Percentiles rank a stretch among this genome's conserved stretches.
These are phyloP conservation scores for Ehretia macrophylla DNA, from an alignment of 257 asterid genomes.

Conservation along the genomic window DNA sequence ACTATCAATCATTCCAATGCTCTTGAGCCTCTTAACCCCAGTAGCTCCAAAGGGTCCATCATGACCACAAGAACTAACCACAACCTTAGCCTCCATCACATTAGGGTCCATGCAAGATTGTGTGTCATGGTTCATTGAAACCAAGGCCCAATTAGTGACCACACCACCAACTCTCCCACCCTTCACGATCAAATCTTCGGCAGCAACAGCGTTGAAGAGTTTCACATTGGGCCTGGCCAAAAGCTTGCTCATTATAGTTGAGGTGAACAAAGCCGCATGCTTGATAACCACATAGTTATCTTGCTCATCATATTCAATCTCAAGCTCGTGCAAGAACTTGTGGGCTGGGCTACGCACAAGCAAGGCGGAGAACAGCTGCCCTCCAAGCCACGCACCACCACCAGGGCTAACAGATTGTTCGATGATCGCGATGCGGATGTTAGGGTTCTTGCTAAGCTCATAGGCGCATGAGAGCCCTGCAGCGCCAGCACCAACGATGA, in stretches of 20 bases:
- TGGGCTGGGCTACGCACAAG: slow-evolving; percentile 87
- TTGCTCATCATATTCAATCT: slow-evolving; percentile 65
- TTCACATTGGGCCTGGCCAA: slow-evolving; percentile 81
- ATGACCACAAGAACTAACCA: slow-evolving; percentile 94
- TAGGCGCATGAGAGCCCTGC: slow-evolving; percentile 90
- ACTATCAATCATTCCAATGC: slow-evolving; percentile 83
- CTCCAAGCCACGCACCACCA: slow-evolving; percentile 94
- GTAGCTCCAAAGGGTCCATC: slow-evolving; percentile 97
- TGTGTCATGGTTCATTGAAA: slow-evolving; percentile 86
- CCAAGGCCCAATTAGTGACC: slow-evolving; percentile 91
- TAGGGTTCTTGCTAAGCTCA: slow-evolving; percentile 74
- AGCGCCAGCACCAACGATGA: slow-evolving; percentile 78
- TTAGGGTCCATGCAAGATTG: slow-evolving; percentile 97
- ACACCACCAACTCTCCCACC: slow-evolving; percentile 75
- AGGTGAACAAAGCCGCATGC: slow-evolving; percentile 89
- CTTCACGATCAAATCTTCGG: slow-evolving; percentile 81
- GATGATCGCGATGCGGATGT: slow-evolving; percentile 52
- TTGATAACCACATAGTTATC: slow-evolving; percentile 89
- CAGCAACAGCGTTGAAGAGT: slow-evolving; percentile 93
- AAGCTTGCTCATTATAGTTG: slow-evolving; percentile 89
- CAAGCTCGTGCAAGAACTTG: slow-evolving; percentile 74
- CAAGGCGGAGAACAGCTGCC: slow-evolving; percentile 96
- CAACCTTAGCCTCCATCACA: slow-evolving; percentile 82
- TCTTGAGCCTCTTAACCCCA: slow-evolving; percentile 79
- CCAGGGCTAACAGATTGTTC: slow-evolving; percentile 95